A percentile compares a stretch with the other conserved stretches of the same genome.
phyloP scores from a whole-genome alignment of 352 stramenopile species.

The Phytophthora sp. region DNA sequence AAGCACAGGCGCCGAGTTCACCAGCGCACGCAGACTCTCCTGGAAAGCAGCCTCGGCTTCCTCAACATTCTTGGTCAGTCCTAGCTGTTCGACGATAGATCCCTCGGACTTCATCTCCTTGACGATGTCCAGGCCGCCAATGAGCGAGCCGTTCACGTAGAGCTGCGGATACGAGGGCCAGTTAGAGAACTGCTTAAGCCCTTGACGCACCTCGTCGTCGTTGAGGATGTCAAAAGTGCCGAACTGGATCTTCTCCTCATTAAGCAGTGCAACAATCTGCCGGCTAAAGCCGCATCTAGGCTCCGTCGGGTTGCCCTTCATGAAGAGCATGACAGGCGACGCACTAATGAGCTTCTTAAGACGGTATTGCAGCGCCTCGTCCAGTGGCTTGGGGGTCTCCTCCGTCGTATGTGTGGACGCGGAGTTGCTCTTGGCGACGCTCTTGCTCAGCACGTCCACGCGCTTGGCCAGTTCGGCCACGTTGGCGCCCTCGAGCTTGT shows the following conservation, averaged over 20 bases:
- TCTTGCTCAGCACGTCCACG: slow-evolving; percentile 87
- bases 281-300: slow-evolving; percentile 97
- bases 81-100: slow-evolving; percentile 80
- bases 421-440: slow-evolving; percentile 61
- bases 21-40: slow-evolving; percentile 84
- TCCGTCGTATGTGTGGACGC: slow-evolving; percentile 19
- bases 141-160: slow-evolving; percentile 97
- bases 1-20: slow-evolving; percentile 91
- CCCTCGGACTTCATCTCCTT: slow-evolving; percentile 95
- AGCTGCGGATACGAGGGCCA: slow-evolving; percentile 99
- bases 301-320: slow-evolving; percentile 96
- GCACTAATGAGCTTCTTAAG: slow-evolving; percentile 85
- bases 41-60: slow-evolving; percentile 82
- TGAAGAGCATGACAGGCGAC: slow-evolving; percentile 97
- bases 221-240: slow-evolving; percentile 98
- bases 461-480: slow-evolving; percentile 85
- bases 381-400: slow-evolving; percentile 42
- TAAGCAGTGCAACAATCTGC: slow-evolving; percentile 94
- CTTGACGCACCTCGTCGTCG: slow-evolving; percentile 95
- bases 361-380: slow-evolving; percentile 75
- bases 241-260: slow-evolving; percentile 93
- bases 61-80: slow-evolving; percentile 73
- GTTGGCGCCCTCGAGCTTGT: slow-evolving; percentile 87
- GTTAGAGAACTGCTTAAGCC: slow-evolving; percentile 96
- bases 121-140: slow-evolving; percentile 97